A percentile compares a stretch with the other conserved stretches of the same genome.
These are phyloP conservation scores for Scortechinia acanthostroma DNA, from an alignment of 2,329 filamentous ascomycete genomes.

Conservation along the genomic window DNA sequence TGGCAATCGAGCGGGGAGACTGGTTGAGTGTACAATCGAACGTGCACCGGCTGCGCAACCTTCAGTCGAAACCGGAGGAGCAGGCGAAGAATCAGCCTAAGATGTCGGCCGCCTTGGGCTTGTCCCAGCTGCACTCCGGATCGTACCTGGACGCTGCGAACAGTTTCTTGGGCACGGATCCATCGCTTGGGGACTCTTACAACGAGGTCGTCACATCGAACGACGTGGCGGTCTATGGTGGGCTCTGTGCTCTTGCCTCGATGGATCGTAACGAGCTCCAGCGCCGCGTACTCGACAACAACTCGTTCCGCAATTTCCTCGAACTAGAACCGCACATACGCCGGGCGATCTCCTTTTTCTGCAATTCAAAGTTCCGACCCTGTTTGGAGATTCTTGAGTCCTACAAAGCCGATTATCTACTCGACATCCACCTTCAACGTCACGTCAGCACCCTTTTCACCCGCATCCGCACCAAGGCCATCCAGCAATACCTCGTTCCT, in stretches of 20 bases:
- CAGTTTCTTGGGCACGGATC: conserved; percentile 60
- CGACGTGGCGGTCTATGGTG: conserved; percentile 87
- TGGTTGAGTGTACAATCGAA: conserved; percentile 65
- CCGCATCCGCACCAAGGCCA: conserved; percentile 79
- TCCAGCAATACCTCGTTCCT: conserved; percentile 84
- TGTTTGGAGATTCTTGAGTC: conserved; percentile 78
- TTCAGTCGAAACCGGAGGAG: conserved; percentile 45
- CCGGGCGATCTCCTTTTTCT: conserved; percentile 82
- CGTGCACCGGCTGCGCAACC: conserved; percentile 35
- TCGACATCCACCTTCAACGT: conserved; percentile 77
- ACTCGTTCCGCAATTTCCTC: conserved; percentile 75
- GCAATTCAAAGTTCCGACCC: conserved; percentile 78
- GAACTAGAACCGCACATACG: conserved; percentile 91
- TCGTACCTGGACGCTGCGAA: conserved; percentile 63
- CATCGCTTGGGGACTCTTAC: conserved; percentile 45
- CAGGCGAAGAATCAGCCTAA: conserved; percentile 40
- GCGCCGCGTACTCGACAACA: conserved; percentile 70
- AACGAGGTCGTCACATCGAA: conserved; percentile 73
- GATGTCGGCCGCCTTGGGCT: conserved; percentile 45
- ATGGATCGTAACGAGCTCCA: conserved; percentile 78
- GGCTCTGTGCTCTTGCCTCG: conserved; percentile 79
- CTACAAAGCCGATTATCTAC: conserved; percentile 78
- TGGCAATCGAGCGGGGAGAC: conserved; percentile 70
- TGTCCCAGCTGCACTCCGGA: conserved; percentile 47
- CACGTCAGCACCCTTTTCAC: conserved; percentile 68